These are phyloP conservation scores for Pythium sukuiense DNA, from an alignment of 352 stramenopile species.

Conservation along the genomic window DNA sequence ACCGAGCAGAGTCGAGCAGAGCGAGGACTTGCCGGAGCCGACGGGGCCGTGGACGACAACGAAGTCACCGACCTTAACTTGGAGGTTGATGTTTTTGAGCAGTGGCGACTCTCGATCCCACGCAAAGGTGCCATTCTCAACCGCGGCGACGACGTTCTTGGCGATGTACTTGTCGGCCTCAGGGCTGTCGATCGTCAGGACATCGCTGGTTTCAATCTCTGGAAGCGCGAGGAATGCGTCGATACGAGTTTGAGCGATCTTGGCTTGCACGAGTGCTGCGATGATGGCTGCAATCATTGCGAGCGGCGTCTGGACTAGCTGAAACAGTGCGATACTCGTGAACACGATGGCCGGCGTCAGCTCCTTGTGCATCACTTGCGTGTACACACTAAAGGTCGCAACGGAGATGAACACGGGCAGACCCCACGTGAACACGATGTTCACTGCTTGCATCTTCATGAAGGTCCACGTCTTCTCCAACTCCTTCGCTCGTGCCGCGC, in stretches of 20 bases:
- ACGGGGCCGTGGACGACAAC: conserved; percentile 88
- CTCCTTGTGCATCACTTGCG: conserved; percentile 65
- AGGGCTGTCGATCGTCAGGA: conserved; percentile 11
- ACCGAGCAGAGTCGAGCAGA: conserved; percentile 88
- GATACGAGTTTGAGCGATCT: conserved; percentile 56
- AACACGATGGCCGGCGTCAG: conserved; percentile 80
- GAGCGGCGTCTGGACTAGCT: conserved; percentile 66
- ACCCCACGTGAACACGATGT: conserved; percentile 16
- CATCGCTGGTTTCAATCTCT: conserved; percentile 22
- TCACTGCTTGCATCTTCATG: conserved; percentile 8
- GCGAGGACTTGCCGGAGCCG: conserved; percentile 89
- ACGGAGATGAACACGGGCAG: conserved; percentile 53
- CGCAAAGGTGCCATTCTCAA: conserved; percentile 1
- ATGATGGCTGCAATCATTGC: conserved; percentile 40
- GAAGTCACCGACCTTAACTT: conserved; percentile 70
- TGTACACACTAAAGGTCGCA: conserved; percentile 41
- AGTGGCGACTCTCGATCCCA: conserved; percentile 33
- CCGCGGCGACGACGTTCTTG: conserved; percentile 25
- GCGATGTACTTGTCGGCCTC: conserved; percentile 9
- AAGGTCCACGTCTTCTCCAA: conserved; percentile 18
- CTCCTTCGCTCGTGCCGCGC: conserved; percentile 29
- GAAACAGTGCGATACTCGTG: conserved; percentile 63
- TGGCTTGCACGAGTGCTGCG: conserved; percentile 73
- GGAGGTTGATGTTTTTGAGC: conserved; percentile 56
- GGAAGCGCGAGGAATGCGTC: conserved; percentile 43